Conservation (phyloP, 139 green algal genomes). For the Chloropicon primus region DNA sequence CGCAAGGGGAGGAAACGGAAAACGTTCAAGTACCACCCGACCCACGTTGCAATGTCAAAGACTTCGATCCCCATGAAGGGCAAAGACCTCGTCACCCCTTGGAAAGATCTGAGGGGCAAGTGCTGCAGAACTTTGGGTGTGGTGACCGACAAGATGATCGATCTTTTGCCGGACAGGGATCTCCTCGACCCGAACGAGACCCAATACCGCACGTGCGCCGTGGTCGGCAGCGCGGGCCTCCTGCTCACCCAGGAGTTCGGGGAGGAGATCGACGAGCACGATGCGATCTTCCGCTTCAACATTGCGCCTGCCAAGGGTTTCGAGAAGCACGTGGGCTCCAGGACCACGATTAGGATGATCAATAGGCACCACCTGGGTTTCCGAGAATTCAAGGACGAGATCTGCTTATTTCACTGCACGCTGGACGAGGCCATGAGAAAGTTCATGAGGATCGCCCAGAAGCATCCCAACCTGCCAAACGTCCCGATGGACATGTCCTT, state of each 20-base stretch:
- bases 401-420: background rate
- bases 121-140: background rate
- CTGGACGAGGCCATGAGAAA: background rate
- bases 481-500: constrained; percentile 3
- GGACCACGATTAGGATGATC: constrained; percentile 15
- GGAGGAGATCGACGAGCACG: constrained; percentile 16
- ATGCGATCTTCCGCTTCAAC: constrained; percentile 19
- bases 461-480: background rate
- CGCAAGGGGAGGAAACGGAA: background rate
- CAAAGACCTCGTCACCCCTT: background rate
- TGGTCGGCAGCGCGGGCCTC: constrained; percentile 19
- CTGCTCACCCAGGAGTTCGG: constrained; percentile 10
- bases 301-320: constrained; percentile 8
- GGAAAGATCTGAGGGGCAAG: background rate
- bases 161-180: background rate
- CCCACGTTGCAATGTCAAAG: background rate
- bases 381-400: background rate
- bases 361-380: constrained; percentile 12
- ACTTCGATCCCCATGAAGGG: background rate
- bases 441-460: background rate
- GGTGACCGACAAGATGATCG: background rate
- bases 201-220: constrained; percentile 13
- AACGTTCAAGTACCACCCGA: background rate
- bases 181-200: background rate
- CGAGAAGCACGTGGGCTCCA: constrained; percentile 8